Conservation (phyloP, 768 basidiomycete genomes). For the Phylloporus sp. region DNA sequence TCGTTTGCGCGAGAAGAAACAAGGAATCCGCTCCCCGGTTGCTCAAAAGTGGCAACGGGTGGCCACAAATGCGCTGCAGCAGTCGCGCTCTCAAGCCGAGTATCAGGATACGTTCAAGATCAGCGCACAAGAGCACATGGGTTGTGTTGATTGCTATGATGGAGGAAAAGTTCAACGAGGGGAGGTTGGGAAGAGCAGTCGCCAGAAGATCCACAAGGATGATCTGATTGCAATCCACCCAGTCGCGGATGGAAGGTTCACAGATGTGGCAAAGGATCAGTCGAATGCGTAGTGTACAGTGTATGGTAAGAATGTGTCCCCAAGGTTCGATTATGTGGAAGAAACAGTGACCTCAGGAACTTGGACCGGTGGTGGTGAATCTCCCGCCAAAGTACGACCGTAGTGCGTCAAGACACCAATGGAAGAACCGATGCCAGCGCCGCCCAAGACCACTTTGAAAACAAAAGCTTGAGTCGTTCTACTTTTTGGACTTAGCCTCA, state of each 20-base stretch:
- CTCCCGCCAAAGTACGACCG: constrained; percentile 47
- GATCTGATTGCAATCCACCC: constrained; percentile 59
- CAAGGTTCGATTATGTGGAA: constrained; percentile 3
- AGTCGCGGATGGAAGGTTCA: constrained; percentile 61
- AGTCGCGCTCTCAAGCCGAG: constrained; percentile 46
- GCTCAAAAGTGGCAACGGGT: constrained; percentile 47
- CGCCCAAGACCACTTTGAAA: constrained; percentile 60
- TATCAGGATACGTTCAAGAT: constrained; percentile 58
- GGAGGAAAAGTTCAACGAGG: constrained; percentile 45
- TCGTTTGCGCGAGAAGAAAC: constrained; percentile 30
- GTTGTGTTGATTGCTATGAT: constrained; percentile 66
- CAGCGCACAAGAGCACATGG: constrained; percentile 70
- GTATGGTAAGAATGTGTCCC: constrained; percentile 6
- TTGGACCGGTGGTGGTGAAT: constrained; percentile 40
- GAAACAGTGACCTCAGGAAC: constrained; percentile 30
- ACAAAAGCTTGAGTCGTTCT: background rate
- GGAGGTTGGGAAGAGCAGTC: constrained; percentile 8
- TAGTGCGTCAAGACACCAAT: constrained; percentile 58
- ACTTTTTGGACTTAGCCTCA: constrained; percentile 12
- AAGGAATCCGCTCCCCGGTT: constrained; percentile 23
- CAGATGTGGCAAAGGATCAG: constrained; percentile 42
- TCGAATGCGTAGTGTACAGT: constrained; percentile 9
- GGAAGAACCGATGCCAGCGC: constrained; percentile 61
- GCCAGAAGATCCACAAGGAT: constrained; percentile 28
- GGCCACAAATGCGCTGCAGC: constrained; percentile 37